Conservation (phyloP, 805 yeast species). For the Clavispora fructus region DNA sequence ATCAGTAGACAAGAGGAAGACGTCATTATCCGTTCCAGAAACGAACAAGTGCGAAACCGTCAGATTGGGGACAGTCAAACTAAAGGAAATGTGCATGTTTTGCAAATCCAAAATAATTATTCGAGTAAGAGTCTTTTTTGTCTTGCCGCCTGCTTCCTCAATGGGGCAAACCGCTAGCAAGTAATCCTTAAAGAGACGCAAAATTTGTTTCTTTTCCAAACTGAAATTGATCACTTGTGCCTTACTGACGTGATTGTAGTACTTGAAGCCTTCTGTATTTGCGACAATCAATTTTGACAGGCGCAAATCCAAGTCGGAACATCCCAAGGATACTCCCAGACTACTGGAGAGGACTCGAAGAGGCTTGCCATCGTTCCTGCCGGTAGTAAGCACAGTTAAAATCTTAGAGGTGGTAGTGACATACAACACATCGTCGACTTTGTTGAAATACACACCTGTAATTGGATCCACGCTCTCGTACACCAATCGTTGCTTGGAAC, state of each 20-base stretch:
- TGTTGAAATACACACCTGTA: conserved; percentile 64
- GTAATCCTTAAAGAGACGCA: conserved; percentile 46
- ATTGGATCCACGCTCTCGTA: conserved; percentile 76
- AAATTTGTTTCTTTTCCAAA: conserved; percentile 48
- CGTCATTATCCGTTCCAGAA: conserved; percentile 42
- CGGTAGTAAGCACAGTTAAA: conserved; percentile 68
- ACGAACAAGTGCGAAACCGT: conserved; percentile 55
- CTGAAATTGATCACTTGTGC: conserved; percentile 53
- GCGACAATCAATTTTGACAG: conserved; percentile 59
- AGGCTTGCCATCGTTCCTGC: conserved; percentile 69
- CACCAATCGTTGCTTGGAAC: conserved; percentile 78
- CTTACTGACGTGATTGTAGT: conserved; percentile 53
- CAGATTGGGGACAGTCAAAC: conserved; percentile 57
- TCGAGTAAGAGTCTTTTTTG: conserved; percentile 40
- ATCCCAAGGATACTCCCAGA: conserved; percentile 46
- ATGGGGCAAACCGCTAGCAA: conserved; percentile 53
- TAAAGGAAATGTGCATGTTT: conserved; percentile 67
- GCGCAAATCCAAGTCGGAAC: conserved; percentile 38
- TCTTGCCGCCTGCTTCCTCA: conserved; percentile 16
- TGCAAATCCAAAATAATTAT: conserved; percentile 63
- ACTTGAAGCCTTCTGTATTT: conserved; percentile 55
- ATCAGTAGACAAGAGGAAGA: conserved; percentile 64
- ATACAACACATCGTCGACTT: conserved; percentile 48
- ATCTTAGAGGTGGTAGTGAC: conserved; percentile 73
- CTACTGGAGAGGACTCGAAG: conserved; percentile 40